Evolutionary conservation across 1,284 basidiomycete species (phyloP).

Genomic region (Malassezia slooffiae): DNA sequence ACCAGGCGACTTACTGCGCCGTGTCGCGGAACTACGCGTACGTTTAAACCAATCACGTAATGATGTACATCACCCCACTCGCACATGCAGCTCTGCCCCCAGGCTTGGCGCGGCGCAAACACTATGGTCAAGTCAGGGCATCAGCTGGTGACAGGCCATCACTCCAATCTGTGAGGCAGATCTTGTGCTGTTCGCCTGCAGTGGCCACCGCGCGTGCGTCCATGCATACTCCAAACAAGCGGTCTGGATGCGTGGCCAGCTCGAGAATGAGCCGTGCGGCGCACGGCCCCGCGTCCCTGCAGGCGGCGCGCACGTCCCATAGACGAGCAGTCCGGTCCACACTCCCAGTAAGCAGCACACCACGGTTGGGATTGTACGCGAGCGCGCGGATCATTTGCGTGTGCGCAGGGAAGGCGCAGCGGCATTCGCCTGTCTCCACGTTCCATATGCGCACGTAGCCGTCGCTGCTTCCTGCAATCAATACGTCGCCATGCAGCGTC

Average conservation of each 20-base stretch:
- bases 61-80: no score
- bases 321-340: conserved; percentile 10
- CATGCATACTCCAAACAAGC: conserved; percentile 9
- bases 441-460: conserved; percentile 3
- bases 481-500: not conserved
- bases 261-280: not conserved
- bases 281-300: not conserved
- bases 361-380: conserved; percentile 1
- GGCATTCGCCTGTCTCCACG: not conserved
- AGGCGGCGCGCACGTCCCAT: conserved; percentile 5
- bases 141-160: no score
- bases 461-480: conserved; percentile 12
- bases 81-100: no score
- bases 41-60: no score
- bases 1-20: no score
- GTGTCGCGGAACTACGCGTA: no score
- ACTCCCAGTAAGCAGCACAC: conserved; percentile 7
- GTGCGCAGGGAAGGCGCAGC: conserved; percentile 6
- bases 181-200: conserved; percentile 6
- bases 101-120: no score
- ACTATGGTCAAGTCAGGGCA: no score
- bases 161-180: conserved; percentile 11
- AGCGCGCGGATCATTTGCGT: conserved; percentile 6
- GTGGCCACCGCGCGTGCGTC: conserved; percentile 5
- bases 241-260: conserved; percentile 5